A percentile compares a stretch with the other conserved stretches of the same genome.
These are phyloP conservation scores for Fistulinella prunicolor DNA, from an alignment of 768 basidiomycete genomes.

Conservation along the genomic window DNA sequence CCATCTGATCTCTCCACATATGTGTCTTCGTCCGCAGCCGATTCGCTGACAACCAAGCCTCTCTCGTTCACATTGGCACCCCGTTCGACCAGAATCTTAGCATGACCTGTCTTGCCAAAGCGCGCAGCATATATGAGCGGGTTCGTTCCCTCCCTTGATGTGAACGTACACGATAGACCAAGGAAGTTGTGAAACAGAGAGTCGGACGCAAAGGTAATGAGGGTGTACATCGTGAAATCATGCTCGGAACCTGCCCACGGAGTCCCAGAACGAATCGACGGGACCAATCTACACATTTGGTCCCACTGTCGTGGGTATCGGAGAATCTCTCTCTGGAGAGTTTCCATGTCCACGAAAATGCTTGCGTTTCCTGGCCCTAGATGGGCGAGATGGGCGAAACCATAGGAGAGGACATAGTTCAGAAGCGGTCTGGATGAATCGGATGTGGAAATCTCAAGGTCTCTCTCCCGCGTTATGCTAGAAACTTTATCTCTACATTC, in stretches of 20 bases:
- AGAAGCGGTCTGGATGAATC: neutral
- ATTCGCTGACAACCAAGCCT: neutral
- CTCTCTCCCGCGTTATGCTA: neutral
- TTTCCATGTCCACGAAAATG: conserved; percentile 3
- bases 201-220: conserved; percentile 4
- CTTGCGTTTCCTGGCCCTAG: neutral
- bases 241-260: conserved; percentile 6
- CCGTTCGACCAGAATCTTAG: neutral
- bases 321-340: neutral
- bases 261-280: neutral
- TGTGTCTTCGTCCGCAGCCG: too few relatives aligned
- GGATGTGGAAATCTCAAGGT: neutral
- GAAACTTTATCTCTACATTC: neutral
- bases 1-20: neutral
- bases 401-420: conserved; percentile 10
- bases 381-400: conserved; percentile 5
- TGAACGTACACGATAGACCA: neutral
- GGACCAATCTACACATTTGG: neutral
- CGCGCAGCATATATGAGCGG: conserved; percentile 7
- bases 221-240: conserved; percentile 1
- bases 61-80: neutral
- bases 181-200: neutral
- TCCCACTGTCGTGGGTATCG: conserved; percentile 1
- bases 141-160: neutral
- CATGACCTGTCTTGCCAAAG: neutral